phyloP scores from a whole-genome alignment of 2,329 filamentous ascomycete genomes.

The Talaromyces atroroseus region DNA sequence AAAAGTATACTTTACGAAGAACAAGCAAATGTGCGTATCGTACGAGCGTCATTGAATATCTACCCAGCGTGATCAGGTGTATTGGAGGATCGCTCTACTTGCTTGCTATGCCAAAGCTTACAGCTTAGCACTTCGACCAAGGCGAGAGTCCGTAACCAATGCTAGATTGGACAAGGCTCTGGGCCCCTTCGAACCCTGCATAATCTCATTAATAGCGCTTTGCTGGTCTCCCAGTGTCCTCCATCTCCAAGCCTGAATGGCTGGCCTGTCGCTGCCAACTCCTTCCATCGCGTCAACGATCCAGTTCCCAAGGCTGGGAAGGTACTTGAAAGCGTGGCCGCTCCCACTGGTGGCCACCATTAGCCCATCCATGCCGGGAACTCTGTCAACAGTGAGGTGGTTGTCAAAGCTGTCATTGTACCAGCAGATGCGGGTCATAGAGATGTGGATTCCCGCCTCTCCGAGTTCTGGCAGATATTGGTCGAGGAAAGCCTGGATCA shows the following conservation, averaged over 20 bases:
- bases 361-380: slow-evolving; percentile 47
- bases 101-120: not conserved
- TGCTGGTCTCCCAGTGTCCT: slow-evolving; percentile 14
- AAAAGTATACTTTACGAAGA: too few species aligned
- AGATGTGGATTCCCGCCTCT: slow-evolving; percentile 31
- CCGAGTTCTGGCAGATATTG: slow-evolving; percentile 42
- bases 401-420: slow-evolving; percentile 54
- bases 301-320: slow-evolving; percentile 51
- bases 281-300: slow-evolving; percentile 50
- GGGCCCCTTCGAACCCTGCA: slow-evolving; percentile 18
- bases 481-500: slow-evolving; percentile 31
- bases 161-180: slow-evolving; percentile 17
- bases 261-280: slow-evolving; percentile 22
- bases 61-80: too few species aligned
- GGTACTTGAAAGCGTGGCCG: slow-evolving; percentile 59
- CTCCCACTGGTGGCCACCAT: slow-evolving; percentile 58
- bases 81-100: too few species aligned
- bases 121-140: not conserved
- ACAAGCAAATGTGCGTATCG: too few species aligned
- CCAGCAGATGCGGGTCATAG: slow-evolving; percentile 48
- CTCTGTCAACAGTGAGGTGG: slow-evolving; percentile 51
- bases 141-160: slow-evolving; percentile 2
- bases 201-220: slow-evolving; percentile 18
- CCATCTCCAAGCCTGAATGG: slow-evolving; percentile 21
- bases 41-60: too few species aligned